Evolutionary conservation across 805 yeast species (phyloP).

Genomic region (Myxozyma neglecta): DNA sequence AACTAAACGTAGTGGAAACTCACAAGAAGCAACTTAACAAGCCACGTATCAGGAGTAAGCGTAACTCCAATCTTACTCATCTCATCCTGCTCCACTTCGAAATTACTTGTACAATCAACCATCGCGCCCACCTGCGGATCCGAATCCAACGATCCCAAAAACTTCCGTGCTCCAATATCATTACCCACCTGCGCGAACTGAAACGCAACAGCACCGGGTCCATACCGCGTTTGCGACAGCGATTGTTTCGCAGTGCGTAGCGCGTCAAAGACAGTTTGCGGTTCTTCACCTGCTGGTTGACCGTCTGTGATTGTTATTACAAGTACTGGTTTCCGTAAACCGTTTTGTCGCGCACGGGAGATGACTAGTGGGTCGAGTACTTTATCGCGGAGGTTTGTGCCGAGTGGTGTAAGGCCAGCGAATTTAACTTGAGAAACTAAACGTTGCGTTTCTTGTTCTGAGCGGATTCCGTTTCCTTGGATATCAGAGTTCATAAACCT

Average conservation of each 20-base stretch:
- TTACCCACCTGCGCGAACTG: conserved; percentile 41
- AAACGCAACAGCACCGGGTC: conserved; percentile 39
- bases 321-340: conserved; percentile 37
- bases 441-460: conserved; percentile 32
- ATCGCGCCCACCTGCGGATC: conserved; percentile 36
- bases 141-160: conserved; percentile 35
- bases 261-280: conserved; percentile 31
- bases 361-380: conserved; percentile 38
- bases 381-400: conserved; percentile 33
- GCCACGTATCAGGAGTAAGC: conserved; percentile 37
- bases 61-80: conserved; percentile 38
- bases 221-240: conserved; percentile 32
- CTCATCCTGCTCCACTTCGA: conserved; percentile 39
- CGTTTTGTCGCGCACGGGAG: conserved; percentile 31
- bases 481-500: conserved; percentile 37
- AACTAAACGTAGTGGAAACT: background rate
- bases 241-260: conserved; percentile 34
- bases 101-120: conserved; percentile 38
- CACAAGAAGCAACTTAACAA: conserved; percentile 36
- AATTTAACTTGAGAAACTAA: conserved; percentile 34
- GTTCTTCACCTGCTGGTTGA: conserved; percentile 39
- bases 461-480: conserved; percentile 33
- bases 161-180: conserved; percentile 37
- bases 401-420: conserved; percentile 39
- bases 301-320: conserved; percentile 40